Evolutionary conservation across 352 stramenopile species (phyloP).

Genomic region (Globisporangium lucens): DNA sequence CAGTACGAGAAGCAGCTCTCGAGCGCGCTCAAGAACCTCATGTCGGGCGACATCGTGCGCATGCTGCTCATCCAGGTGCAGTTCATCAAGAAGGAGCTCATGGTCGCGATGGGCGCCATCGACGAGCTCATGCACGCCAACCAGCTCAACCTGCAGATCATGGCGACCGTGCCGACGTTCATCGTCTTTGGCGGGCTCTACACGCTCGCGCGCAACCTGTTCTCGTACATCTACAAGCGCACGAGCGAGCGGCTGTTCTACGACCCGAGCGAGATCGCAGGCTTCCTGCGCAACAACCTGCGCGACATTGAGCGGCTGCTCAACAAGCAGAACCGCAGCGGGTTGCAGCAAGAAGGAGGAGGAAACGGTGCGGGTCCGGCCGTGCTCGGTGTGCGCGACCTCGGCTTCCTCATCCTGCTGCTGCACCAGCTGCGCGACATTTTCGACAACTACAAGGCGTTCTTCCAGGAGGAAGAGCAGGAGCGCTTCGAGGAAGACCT

Average conservation of each 20-base stretch:
- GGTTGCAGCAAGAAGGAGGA: constrained; percentile 17
- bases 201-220: constrained; percentile 47
- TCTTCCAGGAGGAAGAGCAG: constrained; percentile 79
- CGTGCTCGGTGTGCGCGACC: constrained; percentile 59
- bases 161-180: constrained; percentile 84
- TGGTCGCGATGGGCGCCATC: constrained; percentile 85
- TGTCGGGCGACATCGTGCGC: constrained; percentile 82
- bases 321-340: constrained; percentile 72
- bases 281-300: constrained; percentile 75
- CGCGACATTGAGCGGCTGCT: constrained; percentile 81
- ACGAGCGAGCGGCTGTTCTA: constrained; percentile 80
- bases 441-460: constrained; percentile 61
- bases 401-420: constrained; percentile 69
- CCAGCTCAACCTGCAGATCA: constrained; percentile 83
- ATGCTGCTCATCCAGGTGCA: constrained; percentile 88
- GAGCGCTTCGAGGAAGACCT: constrained; percentile 83
- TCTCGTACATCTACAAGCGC: constrained; percentile 72
- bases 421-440: constrained; percentile 75
- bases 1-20: constrained; percentile 68
- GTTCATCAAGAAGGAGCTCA: constrained; percentile 89
- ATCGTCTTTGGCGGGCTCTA: constrained; percentile 74
- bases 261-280: constrained; percentile 68
- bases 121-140: constrained; percentile 88
- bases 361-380: constrained; percentile 1
- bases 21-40: constrained; percentile 68